Conservation (phyloP, 495 filamentous ascomycete genomes). For the Neurospora sp. region DNA sequence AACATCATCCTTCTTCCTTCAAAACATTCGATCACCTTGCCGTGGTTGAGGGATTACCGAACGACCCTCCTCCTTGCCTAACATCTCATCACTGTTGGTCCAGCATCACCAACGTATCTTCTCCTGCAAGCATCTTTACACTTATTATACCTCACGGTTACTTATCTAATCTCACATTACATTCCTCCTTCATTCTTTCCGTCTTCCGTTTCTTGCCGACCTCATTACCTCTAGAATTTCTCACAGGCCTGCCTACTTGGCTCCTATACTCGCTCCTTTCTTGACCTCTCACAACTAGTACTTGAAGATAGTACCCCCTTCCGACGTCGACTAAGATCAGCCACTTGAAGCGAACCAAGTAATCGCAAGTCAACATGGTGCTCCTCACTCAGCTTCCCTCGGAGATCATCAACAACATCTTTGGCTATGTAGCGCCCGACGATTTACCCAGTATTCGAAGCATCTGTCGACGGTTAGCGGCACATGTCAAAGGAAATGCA, state of each 20-base stretch:
- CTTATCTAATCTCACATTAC: not conserved
- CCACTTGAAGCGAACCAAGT: not conserved
- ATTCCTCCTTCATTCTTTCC: not conserved
- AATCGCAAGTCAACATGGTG: conserved; percentile 12
- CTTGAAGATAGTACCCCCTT: not conserved
- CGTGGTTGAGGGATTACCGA: not conserved
- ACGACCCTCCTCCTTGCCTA: not conserved
- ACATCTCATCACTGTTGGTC: not conserved
- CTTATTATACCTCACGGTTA: not conserved
- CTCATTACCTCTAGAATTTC: not conserved
- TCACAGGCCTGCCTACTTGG: not conserved
- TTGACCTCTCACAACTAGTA: not conserved
- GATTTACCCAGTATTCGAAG: conserved; percentile 38
- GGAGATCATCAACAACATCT: conserved; percentile 49
- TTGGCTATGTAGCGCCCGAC: conserved; percentile 40
- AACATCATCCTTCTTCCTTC: not conserved
- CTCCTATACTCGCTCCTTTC: not conserved
- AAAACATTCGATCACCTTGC: not conserved
- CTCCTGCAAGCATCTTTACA: not conserved
- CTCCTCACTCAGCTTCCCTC: conserved; percentile 35
- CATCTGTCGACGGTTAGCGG: conserved; percentile 38
- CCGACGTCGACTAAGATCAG: not conserved
- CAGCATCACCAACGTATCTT: not conserved
- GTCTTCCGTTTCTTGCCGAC: not conserved
- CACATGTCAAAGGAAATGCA: conserved; percentile 39